Conservation (phyloP, 805 yeast species). For the Ogataea paradorogensis region DNA sequence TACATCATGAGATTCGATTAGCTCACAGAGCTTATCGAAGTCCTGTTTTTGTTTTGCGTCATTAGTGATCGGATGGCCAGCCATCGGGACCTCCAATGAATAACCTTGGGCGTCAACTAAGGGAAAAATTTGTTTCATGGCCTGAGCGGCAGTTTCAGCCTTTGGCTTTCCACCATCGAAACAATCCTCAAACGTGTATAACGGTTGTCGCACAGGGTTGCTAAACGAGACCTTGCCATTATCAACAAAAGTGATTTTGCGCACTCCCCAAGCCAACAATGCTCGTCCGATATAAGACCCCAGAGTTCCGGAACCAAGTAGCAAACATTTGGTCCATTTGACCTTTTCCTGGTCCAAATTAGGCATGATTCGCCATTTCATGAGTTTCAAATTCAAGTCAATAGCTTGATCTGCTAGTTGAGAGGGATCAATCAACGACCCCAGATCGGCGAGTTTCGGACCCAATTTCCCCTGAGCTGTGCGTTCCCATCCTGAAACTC, state of each 20-base stretch:
- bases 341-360: slow-evolving; percentile 66
- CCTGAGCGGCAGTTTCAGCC: slow-evolving; percentile 73
- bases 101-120: slow-evolving; percentile 63
- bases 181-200: slow-evolving; percentile 80
- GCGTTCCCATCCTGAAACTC: slow-evolving; percentile 87
- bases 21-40: slow-evolving; percentile 48
- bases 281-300: slow-evolving; percentile 90
- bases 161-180: slow-evolving; percentile 71
- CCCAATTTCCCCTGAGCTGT: slow-evolving; percentile 67
- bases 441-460: slow-evolving; percentile 82
- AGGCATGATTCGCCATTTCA: slow-evolving; percentile 97
- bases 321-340: slow-evolving; percentile 57
- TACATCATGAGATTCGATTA: slow-evolving; percentile 70
- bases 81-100: slow-evolving; percentile 85
- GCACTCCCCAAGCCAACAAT: slow-evolving; percentile 91
- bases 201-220: slow-evolving; percentile 93
- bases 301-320: slow-evolving; percentile 95
- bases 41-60: slow-evolving; percentile 48
- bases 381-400: slow-evolving; percentile 82
- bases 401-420: slow-evolving; percentile 89
- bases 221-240: slow-evolving; percentile 86
- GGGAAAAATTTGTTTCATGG: slow-evolving; percentile 75
- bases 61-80: slow-evolving; percentile 79
- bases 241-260: slow-evolving; percentile 83
- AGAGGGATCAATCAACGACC: slow-evolving; percentile 74